phyloP scores from a whole-genome alignment of 345 rosid species.

The Carallia pectinifolia region DNA sequence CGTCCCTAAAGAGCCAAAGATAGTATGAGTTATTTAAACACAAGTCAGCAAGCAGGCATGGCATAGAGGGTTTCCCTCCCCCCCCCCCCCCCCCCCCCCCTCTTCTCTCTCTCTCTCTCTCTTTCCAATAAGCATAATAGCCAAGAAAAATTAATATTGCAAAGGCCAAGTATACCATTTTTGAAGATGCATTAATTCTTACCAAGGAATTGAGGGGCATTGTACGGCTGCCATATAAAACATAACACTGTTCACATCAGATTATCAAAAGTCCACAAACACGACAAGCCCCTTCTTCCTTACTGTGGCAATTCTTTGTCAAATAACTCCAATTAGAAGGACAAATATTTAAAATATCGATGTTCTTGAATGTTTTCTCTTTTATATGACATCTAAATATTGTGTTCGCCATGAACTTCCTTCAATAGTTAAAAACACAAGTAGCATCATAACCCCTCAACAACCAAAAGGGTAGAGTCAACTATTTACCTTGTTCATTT shows the following conservation, averaged over 20 bases:
- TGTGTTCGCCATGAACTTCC: background rate
- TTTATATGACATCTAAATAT: too few species aligned
- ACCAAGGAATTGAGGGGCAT: too few species aligned
- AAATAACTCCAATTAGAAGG: too few species aligned
- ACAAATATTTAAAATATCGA: too few species aligned
- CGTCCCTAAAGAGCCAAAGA: conserved; percentile 57
- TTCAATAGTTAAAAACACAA: background rate
- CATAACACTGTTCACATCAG: too few species aligned
- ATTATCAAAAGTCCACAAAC: too few species aligned
- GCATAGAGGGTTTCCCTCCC: background rate
- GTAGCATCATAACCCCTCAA: conserved; percentile 3
- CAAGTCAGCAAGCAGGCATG: background rate
- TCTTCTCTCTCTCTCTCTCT: too few species aligned
- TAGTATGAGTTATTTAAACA: background rate
- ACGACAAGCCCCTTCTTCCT: too few species aligned
- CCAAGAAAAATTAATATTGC: background rate
- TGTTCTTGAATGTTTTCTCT: too few species aligned
- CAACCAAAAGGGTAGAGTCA: background rate
- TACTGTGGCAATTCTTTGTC: too few species aligned
- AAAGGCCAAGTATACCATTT: background rate
- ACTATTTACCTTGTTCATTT: conserved; percentile 61
- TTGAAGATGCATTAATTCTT: background rate
- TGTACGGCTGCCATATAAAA: too few species aligned
- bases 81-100: too few species aligned
- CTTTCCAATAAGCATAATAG: background rate